Percentiles rank a stretch among this genome's conserved stretches.
Conservation (phyloP, 176 grass and related monocot genomes). For the Carex pumila region DNA sequence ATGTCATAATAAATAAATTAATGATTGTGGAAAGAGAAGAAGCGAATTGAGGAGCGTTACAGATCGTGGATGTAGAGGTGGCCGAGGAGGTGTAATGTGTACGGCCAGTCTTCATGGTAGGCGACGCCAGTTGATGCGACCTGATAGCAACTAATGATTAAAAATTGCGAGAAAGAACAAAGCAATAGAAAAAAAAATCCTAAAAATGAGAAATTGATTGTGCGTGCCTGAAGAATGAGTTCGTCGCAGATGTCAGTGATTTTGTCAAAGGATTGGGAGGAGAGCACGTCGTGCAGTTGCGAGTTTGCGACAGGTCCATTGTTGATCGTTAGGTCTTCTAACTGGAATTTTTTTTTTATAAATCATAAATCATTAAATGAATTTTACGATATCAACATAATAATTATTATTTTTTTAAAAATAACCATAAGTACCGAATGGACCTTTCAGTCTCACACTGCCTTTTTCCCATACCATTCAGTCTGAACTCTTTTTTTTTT, state of each 20-base stretch:
- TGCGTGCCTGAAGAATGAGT: conserved; percentile 46
- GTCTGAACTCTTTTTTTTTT: too few species aligned
- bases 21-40: background rate
- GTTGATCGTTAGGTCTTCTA: background rate
- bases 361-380: too few species aligned
- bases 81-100: conserved; percentile 68
- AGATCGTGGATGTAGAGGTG: conserved; percentile 72
- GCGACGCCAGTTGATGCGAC: conserved; percentile 38
- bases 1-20: conserved; percentile 7
- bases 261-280: conserved; percentile 38
- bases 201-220: background rate
- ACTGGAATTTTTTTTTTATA: too few species aligned
- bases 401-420: too few species aligned
- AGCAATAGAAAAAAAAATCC: conserved; percentile 20
- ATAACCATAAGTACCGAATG: too few species aligned
- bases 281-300: conserved; percentile 41
- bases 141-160: conserved; percentile 21
- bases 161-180: background rate
- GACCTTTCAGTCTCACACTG: too few species aligned
- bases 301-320: conserved; percentile 80
- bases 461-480: too few species aligned
- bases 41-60: conserved; percentile 20
- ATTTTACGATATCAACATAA: too few species aligned
- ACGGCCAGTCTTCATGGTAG: conserved; percentile 75
- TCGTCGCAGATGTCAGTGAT: conserved; percentile 64